Conservation (phyloP, 345 rosid genomes). For the Carallia brachiata region DNA sequence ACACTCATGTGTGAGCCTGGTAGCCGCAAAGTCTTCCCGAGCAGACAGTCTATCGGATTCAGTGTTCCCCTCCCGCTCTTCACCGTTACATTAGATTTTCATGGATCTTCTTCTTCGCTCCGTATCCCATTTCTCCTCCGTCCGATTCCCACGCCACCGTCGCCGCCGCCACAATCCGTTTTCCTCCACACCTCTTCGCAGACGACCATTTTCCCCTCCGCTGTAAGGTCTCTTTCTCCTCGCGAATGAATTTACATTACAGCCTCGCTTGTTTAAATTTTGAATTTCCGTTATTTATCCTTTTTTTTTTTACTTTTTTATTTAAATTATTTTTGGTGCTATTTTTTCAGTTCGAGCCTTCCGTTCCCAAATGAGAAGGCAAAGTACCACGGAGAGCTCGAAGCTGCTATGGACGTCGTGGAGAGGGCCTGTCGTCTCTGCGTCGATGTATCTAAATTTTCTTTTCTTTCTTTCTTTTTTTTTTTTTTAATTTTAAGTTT, state of each 20-base stretch:
- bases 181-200: conserved; percentile 21
- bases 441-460: conserved; percentile 44
- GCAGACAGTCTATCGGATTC: too few species aligned
- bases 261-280: background rate
- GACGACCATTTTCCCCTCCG: conserved; percentile 18
- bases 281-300: background rate
- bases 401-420: conserved; percentile 64
- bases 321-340: background rate
- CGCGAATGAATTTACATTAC: background rate
- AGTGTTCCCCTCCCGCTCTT: background rate
- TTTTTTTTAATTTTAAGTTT: too few species aligned
- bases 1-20: too few species aligned
- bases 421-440: conserved; percentile 85
- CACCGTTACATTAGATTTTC: background rate
- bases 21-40: too few species aligned
- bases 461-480: background rate
- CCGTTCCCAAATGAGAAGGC: conserved; percentile 63
- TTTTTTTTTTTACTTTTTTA: background rate
- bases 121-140: conserved; percentile 39
- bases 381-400: conserved; percentile 66
- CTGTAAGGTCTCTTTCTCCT: conserved; percentile 41
- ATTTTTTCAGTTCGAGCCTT: conserved; percentile 47
- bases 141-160: conserved; percentile 26
- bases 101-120: conserved; percentile 45
- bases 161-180: conserved; percentile 17